Evolutionary conservation across 2,329 filamentous ascomycete genomes (phyloP).

Genomic region (Aspergillus pseudoterreus): DNA sequence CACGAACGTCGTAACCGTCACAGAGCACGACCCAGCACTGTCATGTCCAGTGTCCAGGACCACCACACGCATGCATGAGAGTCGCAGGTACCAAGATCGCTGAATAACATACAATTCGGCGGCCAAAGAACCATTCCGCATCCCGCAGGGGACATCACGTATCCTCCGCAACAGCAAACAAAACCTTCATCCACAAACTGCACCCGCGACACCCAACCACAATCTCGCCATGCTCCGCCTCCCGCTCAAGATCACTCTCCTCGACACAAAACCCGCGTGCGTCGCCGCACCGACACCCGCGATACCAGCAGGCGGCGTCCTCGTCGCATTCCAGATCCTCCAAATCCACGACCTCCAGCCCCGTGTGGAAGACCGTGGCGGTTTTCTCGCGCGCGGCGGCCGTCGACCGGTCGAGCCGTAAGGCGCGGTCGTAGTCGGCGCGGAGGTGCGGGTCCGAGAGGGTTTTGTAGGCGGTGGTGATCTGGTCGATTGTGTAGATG

Average conservation of each 20-base stretch:
- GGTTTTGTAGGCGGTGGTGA: constrained; percentile 56
- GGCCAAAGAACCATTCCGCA: not conserved
- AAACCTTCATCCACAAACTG: constrained; percentile 60
- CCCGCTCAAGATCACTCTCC: constrained; percentile 52
- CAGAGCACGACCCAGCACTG: no score
- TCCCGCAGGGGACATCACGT: not conserved
- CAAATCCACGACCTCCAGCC: constrained; percentile 56
- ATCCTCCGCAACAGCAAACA: constrained; percentile 51
- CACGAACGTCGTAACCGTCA: no score
- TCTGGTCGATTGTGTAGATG: constrained; percentile 52
- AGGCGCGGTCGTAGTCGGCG: constrained; percentile 47
- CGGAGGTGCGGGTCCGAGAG: constrained; percentile 45
- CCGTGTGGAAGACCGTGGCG: constrained; percentile 43
- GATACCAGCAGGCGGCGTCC: constrained; percentile 45
- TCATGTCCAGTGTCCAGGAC: no score
- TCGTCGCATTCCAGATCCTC: constrained; percentile 50
- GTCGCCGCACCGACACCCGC: constrained; percentile 57
- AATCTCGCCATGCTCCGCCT: constrained; percentile 53
- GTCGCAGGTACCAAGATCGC: not conserved
- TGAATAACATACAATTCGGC: constrained; percentile 19
- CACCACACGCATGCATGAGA: no score
- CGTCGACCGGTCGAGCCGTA: constrained; percentile 34
- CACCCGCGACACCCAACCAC: constrained; percentile 60
- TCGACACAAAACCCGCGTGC: constrained; percentile 52
- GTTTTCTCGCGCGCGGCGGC: constrained; percentile 23